Evolutionary conservation across 176 grass and related monocot species (phyloP).

Genomic region (Carex myosuroides): DNA sequence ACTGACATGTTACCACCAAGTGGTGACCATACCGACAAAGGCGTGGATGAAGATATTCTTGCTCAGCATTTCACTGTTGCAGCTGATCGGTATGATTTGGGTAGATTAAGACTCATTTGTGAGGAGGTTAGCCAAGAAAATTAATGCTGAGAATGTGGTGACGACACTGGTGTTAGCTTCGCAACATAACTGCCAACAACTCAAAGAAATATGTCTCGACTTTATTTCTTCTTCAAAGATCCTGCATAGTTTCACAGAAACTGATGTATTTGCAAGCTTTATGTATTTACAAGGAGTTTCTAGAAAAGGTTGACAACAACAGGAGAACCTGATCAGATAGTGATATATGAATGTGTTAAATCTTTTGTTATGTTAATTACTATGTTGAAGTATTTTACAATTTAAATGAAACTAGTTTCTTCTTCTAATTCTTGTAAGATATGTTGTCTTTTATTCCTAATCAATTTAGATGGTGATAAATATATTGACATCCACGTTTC

Average conservation of each 20-base stretch:
- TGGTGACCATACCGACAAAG: background rate
- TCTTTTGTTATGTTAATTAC: background rate
- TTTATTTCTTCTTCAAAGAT: conserved; percentile 19
- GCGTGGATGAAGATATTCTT: background rate
- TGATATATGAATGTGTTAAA: background rate
- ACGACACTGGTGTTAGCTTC: conserved; percentile 24
- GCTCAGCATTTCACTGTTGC: conserved; percentile 31
- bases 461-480: background rate
- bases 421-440: background rate
- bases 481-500: too few species aligned
- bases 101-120: conserved; percentile 20
- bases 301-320: background rate
- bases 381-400: background rate
- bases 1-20: background rate
- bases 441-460: background rate
- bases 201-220: conserved; percentile 26
- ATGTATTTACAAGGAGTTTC: conserved; percentile 4
- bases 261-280: conserved; percentile 10
- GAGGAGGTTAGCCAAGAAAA: conserved; percentile 7
- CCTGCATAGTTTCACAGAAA: conserved; percentile 1
- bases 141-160: conserved; percentile 13
- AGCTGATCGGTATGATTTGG: conserved; percentile 25
- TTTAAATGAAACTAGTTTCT: background rate
- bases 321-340: background rate
- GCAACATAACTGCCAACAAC: conserved; percentile 35